These are phyloP conservation scores for Halenospora varia DNA, from an alignment of 495 filamentous ascomycete genomes.

Conservation along the genomic window DNA sequence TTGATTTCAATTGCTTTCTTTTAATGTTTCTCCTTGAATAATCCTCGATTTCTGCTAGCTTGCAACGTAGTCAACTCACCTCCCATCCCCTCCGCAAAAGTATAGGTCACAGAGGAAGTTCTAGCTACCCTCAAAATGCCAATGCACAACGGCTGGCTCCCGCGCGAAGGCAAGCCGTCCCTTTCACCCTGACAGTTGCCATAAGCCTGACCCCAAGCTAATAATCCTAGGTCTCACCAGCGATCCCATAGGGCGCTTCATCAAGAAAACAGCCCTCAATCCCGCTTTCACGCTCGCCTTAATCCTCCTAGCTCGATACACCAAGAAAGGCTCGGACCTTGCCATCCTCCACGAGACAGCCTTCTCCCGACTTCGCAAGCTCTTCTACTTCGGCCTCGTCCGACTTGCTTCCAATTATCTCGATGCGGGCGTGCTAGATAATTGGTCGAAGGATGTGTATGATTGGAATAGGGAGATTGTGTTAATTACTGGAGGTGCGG, in stretches of 20 bases:
- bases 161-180: constrained; percentile 34
- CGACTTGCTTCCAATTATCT: constrained; percentile 45
- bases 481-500: constrained; percentile 66
- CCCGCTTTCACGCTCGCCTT: constrained; percentile 58
- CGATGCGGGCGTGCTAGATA: constrained; percentile 53
- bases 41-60: too few relatives aligned
- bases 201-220: too few relatives aligned
- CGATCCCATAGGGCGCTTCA: constrained; percentile 50
- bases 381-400: constrained; percentile 46
- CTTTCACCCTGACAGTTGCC: too few relatives aligned
- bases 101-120: too few relatives aligned
- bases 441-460: constrained; percentile 55
- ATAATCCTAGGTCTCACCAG: constrained; percentile 60
- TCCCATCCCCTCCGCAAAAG: too few relatives aligned
- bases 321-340: constrained; percentile 48
- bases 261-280: constrained; percentile 55
- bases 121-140: too few relatives aligned
- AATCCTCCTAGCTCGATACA: constrained; percentile 54
- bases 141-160: constrained; percentile 42
- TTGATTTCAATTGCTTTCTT: too few relatives aligned
- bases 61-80: too few relatives aligned
- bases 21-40: too few relatives aligned
- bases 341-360: constrained; percentile 44
- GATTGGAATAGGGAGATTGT: constrained; percentile 69
- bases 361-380: constrained; percentile 39